Percentiles rank a stretch among this genome's conserved stretches.
Conservation (phyloP, 768 basidiomycete species). For the Russula griseocarnosa region DNA sequence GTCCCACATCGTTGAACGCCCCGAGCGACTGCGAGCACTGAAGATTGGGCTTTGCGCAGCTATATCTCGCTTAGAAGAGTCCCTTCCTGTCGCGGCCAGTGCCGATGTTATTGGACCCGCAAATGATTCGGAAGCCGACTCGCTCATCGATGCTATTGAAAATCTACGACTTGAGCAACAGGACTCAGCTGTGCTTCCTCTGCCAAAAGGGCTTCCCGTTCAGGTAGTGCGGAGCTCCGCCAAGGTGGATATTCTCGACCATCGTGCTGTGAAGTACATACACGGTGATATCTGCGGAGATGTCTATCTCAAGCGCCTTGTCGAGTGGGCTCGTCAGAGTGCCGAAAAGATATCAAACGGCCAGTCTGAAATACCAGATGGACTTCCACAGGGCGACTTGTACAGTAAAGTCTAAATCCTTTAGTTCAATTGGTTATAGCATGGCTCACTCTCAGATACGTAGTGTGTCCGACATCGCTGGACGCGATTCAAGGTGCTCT, state of each 20-base stretch:
- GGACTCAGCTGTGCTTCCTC: background rate
- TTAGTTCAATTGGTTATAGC: background rate
- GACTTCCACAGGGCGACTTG: conserved; percentile 71
- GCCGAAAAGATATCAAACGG: conserved; percentile 55
- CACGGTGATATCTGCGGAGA: conserved; percentile 69
- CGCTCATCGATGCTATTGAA: conserved; percentile 21
- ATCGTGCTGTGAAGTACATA: conserved; percentile 66
- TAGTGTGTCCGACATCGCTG: conserved; percentile 76
- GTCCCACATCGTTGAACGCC: conserved; percentile 82
- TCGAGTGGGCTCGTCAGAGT: conserved; percentile 57
- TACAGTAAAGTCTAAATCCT: conserved; percentile 54
- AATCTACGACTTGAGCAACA: conserved; percentile 39
- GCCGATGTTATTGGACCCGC: background rate
- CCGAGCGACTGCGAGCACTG: conserved; percentile 83
- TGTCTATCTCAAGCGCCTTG: conserved; percentile 61
- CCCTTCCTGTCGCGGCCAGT: conserved; percentile 2
- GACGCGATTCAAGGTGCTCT: conserved; percentile 77
- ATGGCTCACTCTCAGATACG: background rate
- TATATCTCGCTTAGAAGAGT: conserved; percentile 62
- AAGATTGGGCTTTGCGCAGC: conserved; percentile 78
- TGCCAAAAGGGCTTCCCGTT: conserved; percentile 34
- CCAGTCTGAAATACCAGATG: conserved; percentile 71
- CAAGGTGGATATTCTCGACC: conserved; percentile 50
- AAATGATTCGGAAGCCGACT: conserved; percentile 16
- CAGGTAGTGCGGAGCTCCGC: conserved; percentile 52